phyloP scores from a whole-genome alignment of 2,329 filamentous ascomycete species.

The Ophiostoma piceae region DNA sequence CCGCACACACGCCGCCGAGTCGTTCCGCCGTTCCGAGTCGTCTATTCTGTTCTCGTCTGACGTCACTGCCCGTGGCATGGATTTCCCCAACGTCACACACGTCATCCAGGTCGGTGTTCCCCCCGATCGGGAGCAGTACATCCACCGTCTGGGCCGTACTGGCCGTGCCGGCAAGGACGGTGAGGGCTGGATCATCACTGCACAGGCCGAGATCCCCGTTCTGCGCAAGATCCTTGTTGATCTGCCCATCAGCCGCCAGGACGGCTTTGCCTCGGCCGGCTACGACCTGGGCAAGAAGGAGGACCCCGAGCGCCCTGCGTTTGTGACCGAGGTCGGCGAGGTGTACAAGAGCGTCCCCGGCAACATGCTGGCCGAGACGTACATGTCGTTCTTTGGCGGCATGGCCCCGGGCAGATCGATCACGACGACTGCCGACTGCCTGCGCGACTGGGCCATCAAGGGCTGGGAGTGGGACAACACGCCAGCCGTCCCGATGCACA shows the following conservation, averaged over 20 bases:
- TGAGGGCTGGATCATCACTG: constrained; percentile 63
- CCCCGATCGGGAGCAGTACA: constrained; percentile 51
- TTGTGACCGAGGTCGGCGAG: constrained; percentile 41
- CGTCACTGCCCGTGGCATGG: constrained; percentile 76
- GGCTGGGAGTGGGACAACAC: constrained; percentile 50
- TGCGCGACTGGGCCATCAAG: constrained; percentile 50
- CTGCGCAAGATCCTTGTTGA: constrained; percentile 49
- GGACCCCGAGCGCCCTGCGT: constrained; percentile 42
- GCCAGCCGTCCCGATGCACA: constrained; percentile 34
- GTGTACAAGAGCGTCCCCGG: constrained; percentile 42
- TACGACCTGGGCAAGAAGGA: constrained; percentile 43
- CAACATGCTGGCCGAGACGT: constrained; percentile 44
- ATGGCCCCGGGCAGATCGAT: constrained; percentile 33
- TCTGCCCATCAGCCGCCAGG: constrained; percentile 56
- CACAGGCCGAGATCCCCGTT: constrained; percentile 47
- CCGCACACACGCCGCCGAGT: constrained; percentile 65
- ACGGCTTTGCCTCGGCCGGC: constrained; percentile 46
- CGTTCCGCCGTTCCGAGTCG: constrained; percentile 60
- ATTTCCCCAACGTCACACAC: constrained; percentile 53
- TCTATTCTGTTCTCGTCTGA: constrained; percentile 72
- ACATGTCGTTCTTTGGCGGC: constrained; percentile 54
- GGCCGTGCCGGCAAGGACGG: constrained; percentile 69
- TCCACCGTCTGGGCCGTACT: constrained; percentile 62
- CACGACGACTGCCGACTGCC: constrained; percentile 40
- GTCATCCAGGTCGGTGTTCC: constrained; percentile 56